These are phyloP conservation scores for Podospora pseudocomata DNA, from an alignment of 495 filamentous ascomycete species.

Conservation along the genomic window DNA sequence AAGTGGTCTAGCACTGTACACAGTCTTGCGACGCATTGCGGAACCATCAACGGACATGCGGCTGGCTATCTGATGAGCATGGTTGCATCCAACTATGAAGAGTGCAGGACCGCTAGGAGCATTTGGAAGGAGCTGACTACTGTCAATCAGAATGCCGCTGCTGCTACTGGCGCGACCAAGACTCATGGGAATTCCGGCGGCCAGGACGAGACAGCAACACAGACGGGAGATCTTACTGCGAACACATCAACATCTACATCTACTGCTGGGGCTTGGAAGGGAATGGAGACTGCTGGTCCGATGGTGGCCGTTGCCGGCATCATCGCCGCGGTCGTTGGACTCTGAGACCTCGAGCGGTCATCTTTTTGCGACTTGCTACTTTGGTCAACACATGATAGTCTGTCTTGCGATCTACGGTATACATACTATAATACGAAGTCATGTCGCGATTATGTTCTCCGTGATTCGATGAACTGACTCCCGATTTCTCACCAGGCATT, in stretches of 20 bases:
- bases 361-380: too few relatives aligned
- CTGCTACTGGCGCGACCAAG: background rate
- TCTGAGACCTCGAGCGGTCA: background rate
- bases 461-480: too few relatives aligned
- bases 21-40: background rate
- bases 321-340: background rate
- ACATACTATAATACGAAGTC: too few relatives aligned
- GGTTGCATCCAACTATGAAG: background rate
- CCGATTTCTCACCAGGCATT: too few relatives aligned
- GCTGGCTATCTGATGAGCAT: background rate
- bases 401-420: too few relatives aligned
- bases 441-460: too few relatives aligned
- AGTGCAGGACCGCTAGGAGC: background rate
- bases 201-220: background rate
- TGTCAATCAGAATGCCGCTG: background rate
- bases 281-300: background rate
- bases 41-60: background rate
- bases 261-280: background rate
- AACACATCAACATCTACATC: background rate
- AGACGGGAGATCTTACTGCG: background rate
- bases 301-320: background rate
- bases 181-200: background rate
- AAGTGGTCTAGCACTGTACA: background rate
- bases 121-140: background rate
- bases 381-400: too few relatives aligned